Base-by-base conservation (phyloP, 1,284 basidiomycete genomes). In the Lentinula novae-zelandiae region DNA sequence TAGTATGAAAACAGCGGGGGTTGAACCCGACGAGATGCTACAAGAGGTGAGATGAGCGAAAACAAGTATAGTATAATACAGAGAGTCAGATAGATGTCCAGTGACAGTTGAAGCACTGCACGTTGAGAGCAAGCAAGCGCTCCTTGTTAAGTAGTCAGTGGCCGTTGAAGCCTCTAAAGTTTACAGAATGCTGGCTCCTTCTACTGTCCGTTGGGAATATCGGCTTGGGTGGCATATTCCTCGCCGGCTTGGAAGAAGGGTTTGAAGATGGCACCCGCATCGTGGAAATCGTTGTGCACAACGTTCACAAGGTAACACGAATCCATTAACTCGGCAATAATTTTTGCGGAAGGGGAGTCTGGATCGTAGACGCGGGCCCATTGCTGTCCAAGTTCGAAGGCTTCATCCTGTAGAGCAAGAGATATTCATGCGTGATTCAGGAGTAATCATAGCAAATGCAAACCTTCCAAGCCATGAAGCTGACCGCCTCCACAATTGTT, bases 381-480 rank as follows among this genome's bases (percentile, higher is more conserved):
- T 74, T 98, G 95, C 50, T 82, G 79, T 57, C 96, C 97, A 52
- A 99, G 87, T 72, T 96, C 95, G 70, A 91, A 99, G 2, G 97
- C 97, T 75, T 99, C 97, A 69, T 99, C 96, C 92, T 93, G 65
- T 42, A 56, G 46, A 31, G 5, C 5, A 58, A 50, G 53, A 65
- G 31, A 10, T 46, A 40, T 27, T 52, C 2, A n/a, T 27, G 0
- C 5, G 15, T 20, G 27, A 27, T 27, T 8, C 27, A 15, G 8
- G 61, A 0, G 48, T 17, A 8, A 38, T 62, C 48, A 13, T 12
- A 42, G 33, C 59, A 58, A 22, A 31, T 49, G 66, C 82, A 33
- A 59, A 90, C 92, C 85, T 96, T 97, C 95, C 95, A 97, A 8
- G 95, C 95, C 84, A 96, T 91, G 82, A 98, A 98, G 70, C 94